Conservation (phyloP, 2,329 filamentous ascomycete species). For the Phialophora tarda region DNA sequence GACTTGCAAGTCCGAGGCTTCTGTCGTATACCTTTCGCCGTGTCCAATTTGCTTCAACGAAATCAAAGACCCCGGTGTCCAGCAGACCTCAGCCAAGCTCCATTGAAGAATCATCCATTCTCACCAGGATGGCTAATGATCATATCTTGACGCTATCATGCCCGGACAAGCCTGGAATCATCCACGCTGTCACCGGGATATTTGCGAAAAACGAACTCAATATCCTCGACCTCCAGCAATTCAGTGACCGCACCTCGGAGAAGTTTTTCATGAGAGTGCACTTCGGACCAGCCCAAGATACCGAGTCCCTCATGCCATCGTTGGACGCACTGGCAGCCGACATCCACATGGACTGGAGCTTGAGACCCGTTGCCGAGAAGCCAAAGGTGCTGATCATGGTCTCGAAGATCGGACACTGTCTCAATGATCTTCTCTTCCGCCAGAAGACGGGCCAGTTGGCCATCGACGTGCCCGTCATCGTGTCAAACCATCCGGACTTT, state of each 20-base stretch:
- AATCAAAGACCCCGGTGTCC: background rate
- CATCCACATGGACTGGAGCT: constrained; percentile 72
- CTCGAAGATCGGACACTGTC: constrained; percentile 84
- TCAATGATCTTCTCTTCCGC: constrained; percentile 83
- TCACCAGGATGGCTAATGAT: constrained; percentile 53
- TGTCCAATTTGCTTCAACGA: background rate
- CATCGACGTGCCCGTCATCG: constrained; percentile 76
- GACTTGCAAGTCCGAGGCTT: constrained; percentile 18
- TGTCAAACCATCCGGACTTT: constrained; percentile 82
- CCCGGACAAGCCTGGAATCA: constrained; percentile 82
- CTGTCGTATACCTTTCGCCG: background rate
- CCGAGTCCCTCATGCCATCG: constrained; percentile 57
- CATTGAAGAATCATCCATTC: constrained; percentile 2
- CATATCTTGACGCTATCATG: constrained; percentile 82
- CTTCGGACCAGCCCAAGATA: constrained; percentile 66
- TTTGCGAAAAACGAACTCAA: constrained; percentile 76
- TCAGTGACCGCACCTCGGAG: constrained; percentile 73
- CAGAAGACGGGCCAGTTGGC: constrained; percentile 74
- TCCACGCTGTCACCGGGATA: constrained; percentile 80
- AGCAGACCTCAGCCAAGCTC: background rate
- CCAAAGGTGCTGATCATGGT: constrained; percentile 85
- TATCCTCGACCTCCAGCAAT: constrained; percentile 84
- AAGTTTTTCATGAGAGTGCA: constrained; percentile 90
- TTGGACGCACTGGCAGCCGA: constrained; percentile 67
- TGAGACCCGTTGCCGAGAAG: constrained; percentile 71